These are phyloP conservation scores for Yamadazyma dushanensis DNA, from an alignment of 1,139 yeast species.

Conservation along the genomic window DNA sequence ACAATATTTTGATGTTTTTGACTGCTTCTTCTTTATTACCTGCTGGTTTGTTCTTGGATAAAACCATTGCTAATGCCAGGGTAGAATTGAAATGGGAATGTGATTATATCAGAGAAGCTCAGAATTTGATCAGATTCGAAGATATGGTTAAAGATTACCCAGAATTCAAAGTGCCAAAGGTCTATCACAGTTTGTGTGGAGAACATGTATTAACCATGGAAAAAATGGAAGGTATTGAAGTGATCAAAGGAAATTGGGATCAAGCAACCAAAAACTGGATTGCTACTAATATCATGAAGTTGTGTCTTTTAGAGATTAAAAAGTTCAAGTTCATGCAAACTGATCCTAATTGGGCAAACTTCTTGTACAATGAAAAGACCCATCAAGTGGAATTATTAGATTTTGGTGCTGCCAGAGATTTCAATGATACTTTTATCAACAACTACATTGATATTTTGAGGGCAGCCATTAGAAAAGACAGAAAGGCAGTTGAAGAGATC, in stretches of 20 bases:
- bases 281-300: conserved; percentile 82
- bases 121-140: conserved; percentile 67
- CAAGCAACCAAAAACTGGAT: conserved; percentile 79
- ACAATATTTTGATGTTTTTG: conserved; percentile 73
- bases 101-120: conserved; percentile 90
- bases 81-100: conserved; percentile 96
- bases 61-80: conserved; percentile 90
- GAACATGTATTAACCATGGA: conserved; percentile 90
- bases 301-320: conserved; percentile 83
- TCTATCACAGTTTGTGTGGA: conserved; percentile 75
- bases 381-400: conserved; percentile 81
- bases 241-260: conserved; percentile 73
- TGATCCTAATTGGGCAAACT: conserved; percentile 99
- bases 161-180: conserved; percentile 78
- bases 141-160: conserved; percentile 64
- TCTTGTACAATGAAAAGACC: conserved; percentile 70
- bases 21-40: conserved; percentile 89
- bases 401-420: conserved; percentile 90
- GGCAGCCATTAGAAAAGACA: conserved; percentile 74
- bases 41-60: conserved; percentile 87
- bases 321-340: conserved; percentile 93
- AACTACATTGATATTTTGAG: conserved; percentile 73
- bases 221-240: conserved; percentile 78
- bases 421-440: conserved; percentile 62
- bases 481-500: conserved; percentile 60